Base-by-base conservation (phyloP, 2,329 filamentous ascomycete species). In the Fusarium sp. region DNA sequence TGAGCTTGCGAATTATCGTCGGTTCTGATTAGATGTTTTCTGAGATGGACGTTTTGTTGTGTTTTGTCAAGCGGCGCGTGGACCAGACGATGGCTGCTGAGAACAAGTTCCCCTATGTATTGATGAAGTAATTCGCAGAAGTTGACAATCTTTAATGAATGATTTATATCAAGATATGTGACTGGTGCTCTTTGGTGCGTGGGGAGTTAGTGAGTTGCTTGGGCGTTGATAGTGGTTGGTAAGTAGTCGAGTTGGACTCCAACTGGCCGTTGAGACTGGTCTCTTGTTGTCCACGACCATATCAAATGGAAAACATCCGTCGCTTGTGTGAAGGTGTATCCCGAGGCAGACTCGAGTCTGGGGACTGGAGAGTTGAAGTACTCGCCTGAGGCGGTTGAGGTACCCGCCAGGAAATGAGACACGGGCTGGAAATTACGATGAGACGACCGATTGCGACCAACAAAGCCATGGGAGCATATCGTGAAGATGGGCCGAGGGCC, bases 31-130 rank as follows among this genome's bases (percentile, higher is more conserved):
- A 67, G 59, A 52, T 40, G 62, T 50, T 61, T 52, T 52, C 25
- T 50, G 65, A 62, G 40, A 65, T 75, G 50, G 47, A 52, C 25
- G 25, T 52, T 52, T 50, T 50, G 45, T 50, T 29, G 25, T 31
- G 25, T 52, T 66, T 73, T 70, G 73, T 75, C 73, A 74, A 73
- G 73, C 73, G 45, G 63, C 72, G 42, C 54, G 52, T 36, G 14
- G 25, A 56, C 25, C 29, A 47, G 38, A 35, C 54, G 63, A 59
- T 52, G 62, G 63, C 66, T 52, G 66, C 72, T 74, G 69, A 75
- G 69, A 60, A 68, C 56, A 56, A 63, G 31, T 75, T 74, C 72
- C 71, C 69, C 65, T 74, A 70, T 75, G 72, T 74, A 74, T 70
- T 65, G 63, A 74, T 70, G 72, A 74, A 71, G 62, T 73, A 74